Base-by-base conservation (phyloP, 352 stramenopile species). In the Phytophthora sojae region DNA sequence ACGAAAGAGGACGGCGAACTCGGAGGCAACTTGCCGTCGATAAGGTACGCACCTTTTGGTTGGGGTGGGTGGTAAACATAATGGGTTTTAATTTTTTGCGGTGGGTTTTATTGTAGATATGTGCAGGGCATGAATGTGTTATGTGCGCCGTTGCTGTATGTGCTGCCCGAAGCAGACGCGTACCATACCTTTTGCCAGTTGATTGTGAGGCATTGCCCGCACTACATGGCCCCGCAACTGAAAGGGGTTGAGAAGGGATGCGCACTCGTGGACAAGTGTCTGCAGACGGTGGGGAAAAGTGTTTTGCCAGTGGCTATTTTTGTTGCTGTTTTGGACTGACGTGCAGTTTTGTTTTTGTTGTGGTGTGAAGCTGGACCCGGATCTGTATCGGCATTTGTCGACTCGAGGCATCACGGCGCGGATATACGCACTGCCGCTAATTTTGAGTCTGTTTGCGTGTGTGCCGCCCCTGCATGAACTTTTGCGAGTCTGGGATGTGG, bases 51-150 rank as follows among this genome's bases (percentile, higher is more conserved):
- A 6, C 37, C 37, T 44, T 49, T 49, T 23, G 42, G 42, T 21
- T 49, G n/a, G 12, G 26, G 26, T 30, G 26, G 26, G 26, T 57
- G 29, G 26, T 2, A 57, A 21, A 39, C 14, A 39, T 58, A 21
- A 21, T 21, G 21, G 21, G 21, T 35, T 45, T 58, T 35, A 6
- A 45, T 57, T 71, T 42, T 44, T 19, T 39, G n/a, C 45, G 23
- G 6, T 26, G 3, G 9, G 29, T 30, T 50, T 47, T 63, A 21
- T 15, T 14, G 9, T 53, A 88, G 83, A 61, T 98, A 98, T 64
- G 93, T 98, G n/a, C 93, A 98, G 69, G 93, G 93, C 47, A 97
- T 98, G 91, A 98, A 97, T 65, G 83, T 98, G 23, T 59, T 98
- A 17, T 97, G 89, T 60, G 92, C 90, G 12, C 91, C 93, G 50